phyloP scores from a whole-genome alignment of 495 filamentous ascomycete genomes.

The Talaromyces borbonicus region DNA sequence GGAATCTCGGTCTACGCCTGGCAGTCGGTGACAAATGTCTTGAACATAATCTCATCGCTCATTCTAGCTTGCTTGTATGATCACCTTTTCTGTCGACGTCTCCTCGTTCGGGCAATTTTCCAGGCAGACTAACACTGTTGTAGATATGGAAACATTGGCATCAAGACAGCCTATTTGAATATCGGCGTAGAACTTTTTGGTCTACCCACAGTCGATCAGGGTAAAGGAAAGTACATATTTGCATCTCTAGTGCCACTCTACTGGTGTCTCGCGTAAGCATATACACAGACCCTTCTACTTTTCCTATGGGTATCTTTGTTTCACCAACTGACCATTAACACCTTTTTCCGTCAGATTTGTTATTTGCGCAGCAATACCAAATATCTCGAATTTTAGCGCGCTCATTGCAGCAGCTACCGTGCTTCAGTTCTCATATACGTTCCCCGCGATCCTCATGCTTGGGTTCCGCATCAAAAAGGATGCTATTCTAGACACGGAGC shows the following conservation, averaged over 20 bases:
- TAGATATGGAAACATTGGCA: slow-evolving; percentile 43
- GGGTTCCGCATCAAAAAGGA: slow-evolving; percentile 34
- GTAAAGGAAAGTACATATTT: slow-evolving; percentile 41
- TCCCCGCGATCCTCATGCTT: slow-evolving; percentile 35
- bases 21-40: slow-evolving; percentile 46
- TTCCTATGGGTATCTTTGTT: neutral
- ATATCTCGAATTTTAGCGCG: slow-evolving; percentile 30
- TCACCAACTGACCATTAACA: neutral
- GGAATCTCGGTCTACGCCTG: slow-evolving; percentile 39
- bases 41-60: slow-evolving; percentile 40
- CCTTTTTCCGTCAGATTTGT: slow-evolving; percentile 13
- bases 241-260: slow-evolving; percentile 42
- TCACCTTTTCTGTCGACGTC: neutral
- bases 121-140: slow-evolving; percentile 11
- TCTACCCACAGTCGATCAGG: slow-evolving; percentile 36
- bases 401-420: slow-evolving; percentile 38
- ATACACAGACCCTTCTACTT: too few relatives aligned
- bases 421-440: slow-evolving; percentile 39
- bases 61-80: slow-evolving; percentile 48
- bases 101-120: neutral
- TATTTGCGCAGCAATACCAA: slow-evolving; percentile 37
- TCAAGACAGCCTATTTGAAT: slow-evolving; percentile 50
- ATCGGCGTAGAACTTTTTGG: slow-evolving; percentile 42
- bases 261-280: slow-evolving; percentile 37
- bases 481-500: slow-evolving; percentile 31